Evolutionary conservation across 306 rosid species (phyloP).

Genomic region (Cotoneaster glaucophyllus): DNA sequence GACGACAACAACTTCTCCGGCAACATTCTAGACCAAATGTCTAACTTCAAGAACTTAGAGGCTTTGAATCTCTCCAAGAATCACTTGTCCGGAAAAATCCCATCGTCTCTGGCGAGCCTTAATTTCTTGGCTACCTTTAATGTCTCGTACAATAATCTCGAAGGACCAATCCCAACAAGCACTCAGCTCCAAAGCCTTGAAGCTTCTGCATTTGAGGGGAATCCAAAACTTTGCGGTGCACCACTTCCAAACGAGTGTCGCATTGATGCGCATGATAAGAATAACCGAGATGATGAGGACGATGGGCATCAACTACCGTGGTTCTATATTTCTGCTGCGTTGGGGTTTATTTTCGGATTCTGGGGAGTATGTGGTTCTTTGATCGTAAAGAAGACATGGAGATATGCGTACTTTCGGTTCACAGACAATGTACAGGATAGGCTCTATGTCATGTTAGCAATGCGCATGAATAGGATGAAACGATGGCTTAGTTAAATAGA

Average conservation of each 20-base stretch:
- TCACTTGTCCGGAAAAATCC: background rate
- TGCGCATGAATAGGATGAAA: background rate
- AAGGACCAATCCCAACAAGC: no score
- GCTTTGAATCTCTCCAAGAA: background rate
- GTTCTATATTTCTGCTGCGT: background rate
- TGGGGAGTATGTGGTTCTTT: background rate
- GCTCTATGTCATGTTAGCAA: background rate
- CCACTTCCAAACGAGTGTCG: background rate
- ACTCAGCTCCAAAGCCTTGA: no score
- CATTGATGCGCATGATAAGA: background rate
- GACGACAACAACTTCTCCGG: background rate
- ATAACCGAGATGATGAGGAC: background rate
- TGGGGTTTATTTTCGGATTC: background rate
- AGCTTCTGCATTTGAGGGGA: no score
- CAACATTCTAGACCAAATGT: background rate
- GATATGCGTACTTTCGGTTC: background rate
- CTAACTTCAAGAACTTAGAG: background rate
- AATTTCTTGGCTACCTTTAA: fast-evolving
- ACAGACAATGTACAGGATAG: background rate
- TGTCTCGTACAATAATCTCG: background rate
- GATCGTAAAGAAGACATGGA: background rate
- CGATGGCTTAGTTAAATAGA: background rate
- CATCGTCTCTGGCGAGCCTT: background rate
- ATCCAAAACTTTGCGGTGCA: no score
- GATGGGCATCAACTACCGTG: background rate